Percentiles rank a stretch among this genome's conserved stretches.
Conservation (phyloP, 148 eudicot species). For the Pouteria glomerata region DNA sequence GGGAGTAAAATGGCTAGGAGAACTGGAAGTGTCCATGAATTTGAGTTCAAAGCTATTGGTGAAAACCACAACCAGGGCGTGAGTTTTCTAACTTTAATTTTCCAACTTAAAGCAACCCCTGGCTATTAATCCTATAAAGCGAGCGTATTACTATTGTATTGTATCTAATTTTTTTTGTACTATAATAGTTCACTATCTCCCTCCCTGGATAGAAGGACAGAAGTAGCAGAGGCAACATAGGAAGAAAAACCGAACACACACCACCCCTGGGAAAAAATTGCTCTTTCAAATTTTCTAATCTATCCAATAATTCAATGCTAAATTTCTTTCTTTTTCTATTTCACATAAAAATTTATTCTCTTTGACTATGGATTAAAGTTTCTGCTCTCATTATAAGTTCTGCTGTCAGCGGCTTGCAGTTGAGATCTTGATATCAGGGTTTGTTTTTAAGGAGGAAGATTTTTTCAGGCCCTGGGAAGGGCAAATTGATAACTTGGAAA, state of each 20-base stretch:
- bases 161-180: no score
- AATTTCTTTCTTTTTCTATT: constrained; percentile 1
- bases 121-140: background rate
- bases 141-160: no score
- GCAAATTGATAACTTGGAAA: constrained; percentile 64
- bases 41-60: constrained; percentile 85
- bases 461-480: constrained; percentile 95
- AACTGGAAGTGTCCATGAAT: constrained; percentile 84
- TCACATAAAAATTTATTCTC: background rate
- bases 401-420: constrained; percentile 82
- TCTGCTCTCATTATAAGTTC: constrained; percentile 16
- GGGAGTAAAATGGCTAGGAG: constrained; percentile 96
- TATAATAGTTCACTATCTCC: no score
- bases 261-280: no score
- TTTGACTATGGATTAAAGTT: constrained; percentile 4
- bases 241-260: no score
- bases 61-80: constrained; percentile 94
- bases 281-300: background rate
- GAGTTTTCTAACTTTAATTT: constrained; percentile 27
- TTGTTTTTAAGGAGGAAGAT: constrained; percentile 82
- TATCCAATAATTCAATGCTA: background rate
- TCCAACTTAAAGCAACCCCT: background rate
- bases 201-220: no score
- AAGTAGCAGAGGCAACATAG: no score
- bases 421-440: constrained; percentile 81